A percentile compares a stretch with the other conserved stretches of the same genome.
Conservation (phyloP, 2,329 filamentous ascomycete genomes). For the Penicillium hesseltinei region DNA sequence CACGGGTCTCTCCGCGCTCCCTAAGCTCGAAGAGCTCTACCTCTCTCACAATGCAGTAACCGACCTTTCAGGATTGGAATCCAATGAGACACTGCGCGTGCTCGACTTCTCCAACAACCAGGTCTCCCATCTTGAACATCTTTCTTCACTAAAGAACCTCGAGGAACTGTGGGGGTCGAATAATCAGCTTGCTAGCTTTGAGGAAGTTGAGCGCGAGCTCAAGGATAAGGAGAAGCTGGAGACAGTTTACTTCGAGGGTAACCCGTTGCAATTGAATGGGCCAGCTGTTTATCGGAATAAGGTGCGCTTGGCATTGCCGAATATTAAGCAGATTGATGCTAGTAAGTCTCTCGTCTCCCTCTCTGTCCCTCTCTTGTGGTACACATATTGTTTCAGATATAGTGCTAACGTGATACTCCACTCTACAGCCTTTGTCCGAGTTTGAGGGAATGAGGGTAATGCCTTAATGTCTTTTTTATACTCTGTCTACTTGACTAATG, state of each 20-base stretch:
- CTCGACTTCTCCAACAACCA: slow-evolving; percentile 90
- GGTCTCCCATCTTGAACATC: slow-evolving; percentile 69
- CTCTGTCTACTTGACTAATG: not conserved
- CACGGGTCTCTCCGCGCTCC: slow-evolving; percentile 69
- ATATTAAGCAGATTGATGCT: slow-evolving; percentile 91
- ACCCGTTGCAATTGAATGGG: slow-evolving; percentile 75
- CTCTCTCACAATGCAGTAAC: slow-evolving; percentile 91
- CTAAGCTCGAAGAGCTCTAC: slow-evolving; percentile 85
- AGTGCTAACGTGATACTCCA: slow-evolving; percentile 8
- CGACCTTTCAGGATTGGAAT: slow-evolving; percentile 69
- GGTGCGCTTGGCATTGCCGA: slow-evolving; percentile 79
- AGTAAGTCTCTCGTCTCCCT: slow-evolving; percentile 62
- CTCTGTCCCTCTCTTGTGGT: not conserved
- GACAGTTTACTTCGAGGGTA: slow-evolving; percentile 96
- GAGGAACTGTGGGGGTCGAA: slow-evolving; percentile 95
- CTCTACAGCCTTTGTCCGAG: slow-evolving; percentile 31
- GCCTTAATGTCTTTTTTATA: not conserved
- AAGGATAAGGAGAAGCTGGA: slow-evolving; percentile 74
- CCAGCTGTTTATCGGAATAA: slow-evolving; percentile 95
- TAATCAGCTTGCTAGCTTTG: slow-evolving; percentile 76
- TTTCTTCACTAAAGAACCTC: slow-evolving; percentile 66
- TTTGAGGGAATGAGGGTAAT: slow-evolving; percentile 10
- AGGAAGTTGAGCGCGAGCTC: slow-evolving; percentile 74
- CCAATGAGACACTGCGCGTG: slow-evolving; percentile 66
- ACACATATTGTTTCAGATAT: not conserved